Conservation (phyloP, 768 basidiomycete genomes). For the Pisolithus orientalis region DNA sequence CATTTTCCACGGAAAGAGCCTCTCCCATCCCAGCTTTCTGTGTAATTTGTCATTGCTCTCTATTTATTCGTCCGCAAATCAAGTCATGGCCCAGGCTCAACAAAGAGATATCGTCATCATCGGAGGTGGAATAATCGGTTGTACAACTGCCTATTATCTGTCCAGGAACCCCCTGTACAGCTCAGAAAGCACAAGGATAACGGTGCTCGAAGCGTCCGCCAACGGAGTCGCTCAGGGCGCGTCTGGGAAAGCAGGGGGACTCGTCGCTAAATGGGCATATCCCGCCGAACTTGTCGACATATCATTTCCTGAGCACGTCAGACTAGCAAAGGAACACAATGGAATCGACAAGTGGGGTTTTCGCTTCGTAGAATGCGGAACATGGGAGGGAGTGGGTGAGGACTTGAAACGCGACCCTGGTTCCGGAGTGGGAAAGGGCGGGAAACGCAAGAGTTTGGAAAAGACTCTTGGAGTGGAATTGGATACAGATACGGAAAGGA, state of each 20-base stretch:
- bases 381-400: slow-evolving; percentile 64
- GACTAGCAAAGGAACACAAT: slow-evolving; percentile 60
- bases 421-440: slow-evolving; percentile 24
- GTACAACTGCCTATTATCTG: slow-evolving; percentile 78
- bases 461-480: slow-evolving; percentile 44
- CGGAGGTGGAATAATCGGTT: slow-evolving; percentile 85
- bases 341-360: slow-evolving; percentile 80
- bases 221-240: slow-evolving; percentile 70
- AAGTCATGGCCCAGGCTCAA: neutral
- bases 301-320: slow-evolving; percentile 63
- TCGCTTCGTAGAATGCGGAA: slow-evolving; percentile 66
- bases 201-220: slow-evolving; percentile 66
- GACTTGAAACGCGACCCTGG: slow-evolving; percentile 10
- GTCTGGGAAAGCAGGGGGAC: slow-evolving; percentile 79
- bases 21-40: too few species aligned
- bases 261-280: slow-evolving; percentile 84
- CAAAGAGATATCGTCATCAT: slow-evolving; percentile 58
- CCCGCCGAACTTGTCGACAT: slow-evolving; percentile 62
- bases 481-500: slow-evolving; percentile 12
- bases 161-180: slow-evolving; percentile 48
- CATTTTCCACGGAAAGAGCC: too few species aligned
- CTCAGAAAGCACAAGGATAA: slow-evolving; percentile 38
- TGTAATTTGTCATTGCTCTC: neutral
- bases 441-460: slow-evolving; percentile 42
- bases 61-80: neutral